Conservation (phyloP, 73 alveolate genomes). For the Paramecium primaurelia region DNA sequence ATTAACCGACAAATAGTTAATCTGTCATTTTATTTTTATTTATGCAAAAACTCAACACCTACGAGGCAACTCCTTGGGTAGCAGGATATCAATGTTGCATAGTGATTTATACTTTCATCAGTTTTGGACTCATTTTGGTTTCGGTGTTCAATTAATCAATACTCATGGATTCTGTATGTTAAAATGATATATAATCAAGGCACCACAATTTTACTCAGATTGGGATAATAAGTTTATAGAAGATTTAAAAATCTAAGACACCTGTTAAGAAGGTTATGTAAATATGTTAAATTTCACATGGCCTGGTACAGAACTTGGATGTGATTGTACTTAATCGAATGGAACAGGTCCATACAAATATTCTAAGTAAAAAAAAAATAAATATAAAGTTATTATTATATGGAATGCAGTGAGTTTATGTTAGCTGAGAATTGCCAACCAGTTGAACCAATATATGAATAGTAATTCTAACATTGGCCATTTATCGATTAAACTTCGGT, state of each 20-base stretch:
- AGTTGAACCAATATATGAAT: background rate
- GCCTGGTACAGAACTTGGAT: constrained; percentile 37
- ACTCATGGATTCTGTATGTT: background rate
- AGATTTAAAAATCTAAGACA: background rate
- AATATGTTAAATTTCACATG: background rate
- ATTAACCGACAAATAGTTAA: constrained; percentile 49
- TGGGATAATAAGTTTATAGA: background rate
- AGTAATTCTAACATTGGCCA: background rate
- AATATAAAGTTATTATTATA: background rate
- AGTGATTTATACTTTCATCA: background rate
- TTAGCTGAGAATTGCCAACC: background rate
- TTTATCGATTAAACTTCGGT: background rate
- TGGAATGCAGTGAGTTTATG: constrained; percentile 26
- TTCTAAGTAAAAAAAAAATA: background rate
- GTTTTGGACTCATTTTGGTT: constrained; percentile 8
- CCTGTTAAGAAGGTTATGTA: background rate
- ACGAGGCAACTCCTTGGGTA: constrained; percentile 35
- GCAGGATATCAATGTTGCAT: constrained; percentile 20
- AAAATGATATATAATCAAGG: background rate
- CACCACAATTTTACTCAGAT: constrained; percentile 4
- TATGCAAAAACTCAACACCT: constrained; percentile 13
- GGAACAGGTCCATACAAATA: background rate
- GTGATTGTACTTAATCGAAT: background rate
- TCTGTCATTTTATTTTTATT: constrained; percentile 11
- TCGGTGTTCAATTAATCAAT: background rate